Conservation (phyloP, 2,329 filamentous ascomycete species). For the Aspergillus carbonarius region DNA sequence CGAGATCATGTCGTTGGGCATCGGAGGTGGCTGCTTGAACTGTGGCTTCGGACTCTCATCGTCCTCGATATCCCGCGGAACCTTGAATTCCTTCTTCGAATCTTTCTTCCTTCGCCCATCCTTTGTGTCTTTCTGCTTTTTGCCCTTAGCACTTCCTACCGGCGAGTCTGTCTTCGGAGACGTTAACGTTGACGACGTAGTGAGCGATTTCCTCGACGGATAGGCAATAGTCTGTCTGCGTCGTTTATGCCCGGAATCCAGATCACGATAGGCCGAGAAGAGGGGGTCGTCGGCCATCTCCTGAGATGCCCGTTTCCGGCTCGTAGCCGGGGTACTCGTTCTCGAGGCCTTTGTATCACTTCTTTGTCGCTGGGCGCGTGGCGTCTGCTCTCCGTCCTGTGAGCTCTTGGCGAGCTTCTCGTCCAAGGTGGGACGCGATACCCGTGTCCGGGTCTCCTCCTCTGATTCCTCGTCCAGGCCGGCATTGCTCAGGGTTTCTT, state of each 20-base stretch:
- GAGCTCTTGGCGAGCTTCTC: constrained; percentile 21
- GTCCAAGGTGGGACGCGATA: constrained; percentile 18
- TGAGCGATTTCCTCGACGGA: constrained; percentile 15
- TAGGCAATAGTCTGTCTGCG: constrained; percentile 18
- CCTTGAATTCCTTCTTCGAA: constrained; percentile 20
- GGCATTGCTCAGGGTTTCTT: constrained; percentile 20
- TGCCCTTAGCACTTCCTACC: constrained; percentile 7
- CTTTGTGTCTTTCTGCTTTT: constrained; percentile 8
- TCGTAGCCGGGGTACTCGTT: constrained; percentile 5
- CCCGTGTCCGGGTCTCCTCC: constrained; percentile 1
- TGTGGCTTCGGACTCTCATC: constrained; percentile 10
- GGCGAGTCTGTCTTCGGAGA: constrained; percentile 10
- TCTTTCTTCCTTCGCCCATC: constrained; percentile 3
- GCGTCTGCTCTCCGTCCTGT: neutral
- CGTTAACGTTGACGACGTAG: constrained; percentile 19
- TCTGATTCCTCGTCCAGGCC: constrained; percentile 6
- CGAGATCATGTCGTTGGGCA: constrained; percentile 24
- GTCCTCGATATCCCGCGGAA: constrained; percentile 26
- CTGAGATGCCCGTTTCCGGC: constrained; percentile 15
- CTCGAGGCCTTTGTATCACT: constrained; percentile 4
- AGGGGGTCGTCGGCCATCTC: constrained; percentile 5
- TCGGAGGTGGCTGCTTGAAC: constrained; percentile 28
- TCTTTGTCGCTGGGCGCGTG: constrained; percentile 1
- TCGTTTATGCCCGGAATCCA: constrained; percentile 14
- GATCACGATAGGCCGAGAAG: constrained; percentile 9